Base-by-base conservation (phyloP, 1,284 basidiomycete species). In the Wallemia mellicola region DNA sequence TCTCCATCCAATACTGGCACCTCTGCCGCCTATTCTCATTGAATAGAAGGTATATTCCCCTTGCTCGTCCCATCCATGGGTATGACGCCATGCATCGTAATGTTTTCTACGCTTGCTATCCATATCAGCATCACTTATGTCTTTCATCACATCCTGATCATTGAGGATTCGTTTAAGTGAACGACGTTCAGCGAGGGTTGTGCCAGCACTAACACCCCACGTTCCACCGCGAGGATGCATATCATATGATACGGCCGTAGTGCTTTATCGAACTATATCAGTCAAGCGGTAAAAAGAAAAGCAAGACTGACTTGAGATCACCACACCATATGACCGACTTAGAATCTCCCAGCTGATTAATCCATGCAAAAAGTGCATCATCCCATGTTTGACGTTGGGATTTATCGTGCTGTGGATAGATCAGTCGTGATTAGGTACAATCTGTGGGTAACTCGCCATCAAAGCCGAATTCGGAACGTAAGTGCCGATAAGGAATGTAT, bases 241-340 rank as follows among this genome's bases (percentile, higher is more conserved):
- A 30, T 59, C 17, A 14, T 15, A 1, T 22, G 38, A 3, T 17
- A n/a, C 22, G 3, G 67, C 84, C 84, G 81, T 81, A 84, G 66
- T 84, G 83, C 59, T 71, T 63, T 61, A 79, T 79, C 76, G 65
- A 24, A 84, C 73, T 67, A 84, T 82, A 81, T 63, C 24, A n/a
- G n/a, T n/a, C n/a, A n/a, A n/a, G n/a, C n/a, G n/a, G n/a, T 26
- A 28, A 60, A 32, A 32, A 33, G 58, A 30, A 25, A 27, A 11
- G 38, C 60, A 27, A 28, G 1, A 86, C 84, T 28, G 87, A 84
- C 64, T 91, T 91, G 62, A 89, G 66, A 68, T 91, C 86, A 26
- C 86, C 86, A n/a, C 76, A 74, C 86, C 86, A 91, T 61, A 91
- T 81, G 11, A 89, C 81, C 1, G 85, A 81, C 65, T 89, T 89